phyloP scores from a whole-genome alignment of 2,329 filamentous ascomycete species.

The Alternaria angustiovoidea region DNA sequence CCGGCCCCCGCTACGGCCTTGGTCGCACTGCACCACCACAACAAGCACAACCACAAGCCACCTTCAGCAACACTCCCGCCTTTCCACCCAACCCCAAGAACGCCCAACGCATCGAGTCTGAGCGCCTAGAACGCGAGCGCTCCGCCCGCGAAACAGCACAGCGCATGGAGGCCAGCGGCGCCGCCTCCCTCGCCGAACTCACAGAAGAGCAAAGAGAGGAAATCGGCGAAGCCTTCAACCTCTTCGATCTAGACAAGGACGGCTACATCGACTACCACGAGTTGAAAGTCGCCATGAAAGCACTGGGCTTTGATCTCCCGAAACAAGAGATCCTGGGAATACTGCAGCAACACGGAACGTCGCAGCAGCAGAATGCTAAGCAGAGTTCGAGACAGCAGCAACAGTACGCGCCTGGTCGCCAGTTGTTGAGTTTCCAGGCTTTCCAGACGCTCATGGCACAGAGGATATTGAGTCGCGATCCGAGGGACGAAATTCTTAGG shows the following conservation, averaged over 20 bases:
- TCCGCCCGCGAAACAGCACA: slow-evolving; percentile 46
- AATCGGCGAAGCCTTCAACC: slow-evolving; percentile 93
- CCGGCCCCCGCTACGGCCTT: slow-evolving; percentile 64
- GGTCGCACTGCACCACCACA: slow-evolving; percentile 41
- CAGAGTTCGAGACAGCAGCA: slow-evolving; percentile 13
- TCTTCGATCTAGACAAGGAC: slow-evolving; percentile 98
- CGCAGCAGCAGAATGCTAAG: slow-evolving; percentile 10
- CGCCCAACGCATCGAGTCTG: slow-evolving; percentile 51
- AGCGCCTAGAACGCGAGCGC: slow-evolving; percentile 53
- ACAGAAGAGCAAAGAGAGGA: slow-evolving; percentile 91
- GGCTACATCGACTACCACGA: slow-evolving; percentile 96
- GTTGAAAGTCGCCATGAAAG: slow-evolving; percentile 94
- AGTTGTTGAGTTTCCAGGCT: slow-evolving; percentile 75
- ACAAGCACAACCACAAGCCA: slow-evolving; percentile 28
- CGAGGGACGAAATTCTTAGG: slow-evolving; percentile 86
- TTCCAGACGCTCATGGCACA: slow-evolving; percentile 80
- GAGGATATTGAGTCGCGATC: slow-evolving; percentile 82
- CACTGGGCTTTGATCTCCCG: slow-evolving; percentile 89
- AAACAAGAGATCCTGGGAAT: slow-evolving; percentile 85
- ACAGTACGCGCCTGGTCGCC: slow-evolving; percentile 54
- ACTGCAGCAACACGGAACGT: slow-evolving; percentile 76
- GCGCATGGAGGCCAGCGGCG: slow-evolving; percentile 54
- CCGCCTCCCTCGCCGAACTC: slow-evolving; percentile 64
- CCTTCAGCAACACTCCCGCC: slow-evolving; percentile 42
- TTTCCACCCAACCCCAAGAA: slow-evolving; percentile 56